Base-by-base conservation (phyloP, 352 stramenopile genomes). In the Pythium brassicae region DNA sequence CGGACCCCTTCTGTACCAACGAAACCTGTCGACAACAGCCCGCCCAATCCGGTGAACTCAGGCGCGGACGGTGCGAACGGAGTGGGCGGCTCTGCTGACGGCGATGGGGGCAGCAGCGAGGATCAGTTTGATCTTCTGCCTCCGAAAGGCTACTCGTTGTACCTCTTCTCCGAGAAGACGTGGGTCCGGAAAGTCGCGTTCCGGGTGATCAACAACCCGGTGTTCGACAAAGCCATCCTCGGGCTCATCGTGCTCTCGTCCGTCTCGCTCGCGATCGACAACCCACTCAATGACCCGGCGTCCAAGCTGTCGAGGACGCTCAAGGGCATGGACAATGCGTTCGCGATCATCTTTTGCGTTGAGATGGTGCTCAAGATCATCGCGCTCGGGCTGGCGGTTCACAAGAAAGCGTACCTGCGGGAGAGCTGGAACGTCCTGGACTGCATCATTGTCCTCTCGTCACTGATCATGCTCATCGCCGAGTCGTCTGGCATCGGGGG, bases 291-390 rank as follows among this genome's bases (percentile, higher is more conserved):
- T 0, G 65, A 96, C 27, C 80, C 84, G 0, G 46, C 76, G 17
- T 83, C 72, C 3, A 29, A 22, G 0, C 50, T 86, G 3, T 67
- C 74, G 9, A 55, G 46, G 2, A 63, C 76, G 4, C 55, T 97
- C 14, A 72, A 75, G 44, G 57, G 68, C 9, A 54, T 90, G 59
- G 90, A 98, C 59, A 87, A 80, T 20, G 63, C 72, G 1, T 75
- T 97, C 51, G 83, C 85, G 0, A 61, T 86, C 1, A 54, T 97
- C 15, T 98, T 98, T 37, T 66, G 74, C 10, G 11, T 88, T 1
- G 92, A 98, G 72, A 96, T 97, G 83, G 57, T 88, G 15, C 65
- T 95, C 40, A 97, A 97, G 64, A 83, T 97, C 50, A 57, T 97
- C 19, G 83, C 92, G 1, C 63, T 93, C 12, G 90, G 92, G 0